phyloP scores from a whole-genome alignment of 2,329 filamentous ascomycete genomes.

The Pseudogymnoascus sp. region DNA sequence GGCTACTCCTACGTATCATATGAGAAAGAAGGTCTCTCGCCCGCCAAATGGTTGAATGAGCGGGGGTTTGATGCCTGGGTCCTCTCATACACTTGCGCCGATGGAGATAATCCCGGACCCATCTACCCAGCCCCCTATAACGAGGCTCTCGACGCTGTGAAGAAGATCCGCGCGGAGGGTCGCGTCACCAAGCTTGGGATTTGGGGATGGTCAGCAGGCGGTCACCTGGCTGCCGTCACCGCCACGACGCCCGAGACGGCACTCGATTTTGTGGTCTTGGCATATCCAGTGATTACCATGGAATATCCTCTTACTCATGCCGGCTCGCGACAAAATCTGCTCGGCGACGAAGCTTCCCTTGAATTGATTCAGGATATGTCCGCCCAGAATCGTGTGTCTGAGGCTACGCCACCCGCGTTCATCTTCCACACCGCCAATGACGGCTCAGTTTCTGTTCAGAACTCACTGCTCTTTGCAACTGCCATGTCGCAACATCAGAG shows the following conservation, averaged over 20 bases:
- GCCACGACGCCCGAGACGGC: constrained; percentile 16
- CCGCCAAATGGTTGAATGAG: constrained; percentile 21
- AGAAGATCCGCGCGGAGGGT: constrained; percentile 14
- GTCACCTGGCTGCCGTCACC: constrained; percentile 21
- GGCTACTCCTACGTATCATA: constrained; percentile 20
- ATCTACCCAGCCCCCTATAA: constrained; percentile 17
- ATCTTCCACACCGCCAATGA: constrained; percentile 30
- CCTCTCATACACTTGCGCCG: constrained; percentile 19
- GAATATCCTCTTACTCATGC: constrained; percentile 15
- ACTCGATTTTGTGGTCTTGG: constrained; percentile 23
- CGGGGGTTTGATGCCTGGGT: constrained; percentile 21
- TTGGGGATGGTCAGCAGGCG: constrained; percentile 24
- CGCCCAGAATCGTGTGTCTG: constrained; percentile 23
- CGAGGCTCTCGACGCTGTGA: constrained; percentile 19
- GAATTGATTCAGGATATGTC: constrained; percentile 21
- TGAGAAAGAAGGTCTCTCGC: constrained; percentile 17
- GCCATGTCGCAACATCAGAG: constrained; percentile 21
- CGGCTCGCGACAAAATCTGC: constrained; percentile 19
- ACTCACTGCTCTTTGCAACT: constrained; percentile 23
- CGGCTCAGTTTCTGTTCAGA: constrained; percentile 22
- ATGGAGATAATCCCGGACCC: constrained; percentile 11
- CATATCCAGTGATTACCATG: constrained; percentile 24
- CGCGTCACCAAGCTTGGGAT: constrained; percentile 19
- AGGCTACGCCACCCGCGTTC: constrained; percentile 28
- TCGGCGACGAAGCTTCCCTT: constrained; percentile 17